Percentiles rank a stretch among this genome's conserved stretches.
Evolutionary conservation across 495 filamentous ascomycete genomes (phyloP).

Genomic region (Penicillium egyptiacum): DNA sequence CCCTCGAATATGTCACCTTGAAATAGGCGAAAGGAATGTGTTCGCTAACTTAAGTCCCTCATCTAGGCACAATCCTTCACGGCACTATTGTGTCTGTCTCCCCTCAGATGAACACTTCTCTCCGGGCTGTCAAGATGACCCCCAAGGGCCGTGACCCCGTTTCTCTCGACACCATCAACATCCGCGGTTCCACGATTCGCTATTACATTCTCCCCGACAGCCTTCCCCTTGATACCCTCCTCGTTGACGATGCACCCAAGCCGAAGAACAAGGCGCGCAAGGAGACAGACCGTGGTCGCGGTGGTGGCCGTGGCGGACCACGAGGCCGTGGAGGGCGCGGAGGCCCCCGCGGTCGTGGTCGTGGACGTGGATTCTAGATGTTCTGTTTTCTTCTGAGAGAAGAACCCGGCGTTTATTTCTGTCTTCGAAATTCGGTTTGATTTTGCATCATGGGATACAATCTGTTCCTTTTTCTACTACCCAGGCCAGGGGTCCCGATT

Average conservation of each 20-base stretch:
- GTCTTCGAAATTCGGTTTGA: conserved; percentile 26
- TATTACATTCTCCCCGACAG: conserved; percentile 95
- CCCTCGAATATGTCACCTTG: neutral
- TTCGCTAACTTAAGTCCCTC: neutral
- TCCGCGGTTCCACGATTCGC: conserved; percentile 88
- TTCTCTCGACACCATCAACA: conserved; percentile 90
- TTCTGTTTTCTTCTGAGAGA: conserved; percentile 22
- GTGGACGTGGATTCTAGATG: conserved; percentile 52
- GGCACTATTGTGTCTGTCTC: conserved; percentile 94
- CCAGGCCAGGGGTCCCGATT: conserved; percentile 22
- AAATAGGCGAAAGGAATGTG: conserved; percentile 13
- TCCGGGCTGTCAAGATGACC: conserved; percentile 95
- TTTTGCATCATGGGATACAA: conserved; percentile 29
- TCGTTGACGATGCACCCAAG: conserved; percentile 95
- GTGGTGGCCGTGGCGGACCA: conserved; percentile 57
- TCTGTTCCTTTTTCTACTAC: conserved; percentile 16
- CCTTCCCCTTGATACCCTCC: conserved; percentile 86
- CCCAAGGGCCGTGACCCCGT: conserved; percentile 80
- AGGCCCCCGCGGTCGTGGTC: conserved; percentile 66
- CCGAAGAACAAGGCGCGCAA: conserved; percentile 99
- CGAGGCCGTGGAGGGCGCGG: conserved; percentile 58
- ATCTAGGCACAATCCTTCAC: conserved; percentile 83
- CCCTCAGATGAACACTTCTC: conserved; percentile 93
- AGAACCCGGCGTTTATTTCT: conserved; percentile 31
- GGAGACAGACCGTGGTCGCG: conserved; percentile 72